A percentile compares a stretch with the other conserved stretches of the same genome.
Evolutionary conservation across 306 rosid genomes (phyloP).

Genomic region (Spatholobus suberectus): DNA sequence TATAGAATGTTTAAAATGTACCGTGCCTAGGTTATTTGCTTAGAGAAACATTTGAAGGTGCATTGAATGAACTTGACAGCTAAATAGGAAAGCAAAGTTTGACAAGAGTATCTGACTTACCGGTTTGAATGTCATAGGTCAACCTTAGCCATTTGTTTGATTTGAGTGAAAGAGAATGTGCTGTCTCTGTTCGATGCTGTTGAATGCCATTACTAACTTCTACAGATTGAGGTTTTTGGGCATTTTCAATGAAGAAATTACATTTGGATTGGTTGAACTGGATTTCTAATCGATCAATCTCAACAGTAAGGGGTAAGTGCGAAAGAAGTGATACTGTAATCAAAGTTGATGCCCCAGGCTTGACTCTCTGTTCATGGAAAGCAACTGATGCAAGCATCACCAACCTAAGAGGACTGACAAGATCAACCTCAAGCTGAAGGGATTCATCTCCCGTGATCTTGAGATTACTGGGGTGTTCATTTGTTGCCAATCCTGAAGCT

Average conservation of each 20-base stretch:
- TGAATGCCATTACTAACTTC: conserved; percentile 50
- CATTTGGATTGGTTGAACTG: conserved; percentile 89
- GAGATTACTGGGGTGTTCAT: conserved; percentile 51
- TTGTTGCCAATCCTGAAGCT: conserved; percentile 51
- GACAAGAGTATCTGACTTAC: conserved; percentile 49
- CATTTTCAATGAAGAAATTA: conserved; percentile 73
- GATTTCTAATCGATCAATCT: conserved; percentile 81
- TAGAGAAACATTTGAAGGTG: conserved; percentile 24
- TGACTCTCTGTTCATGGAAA: conserved; percentile 85
- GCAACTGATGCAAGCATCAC: conserved; percentile 95
- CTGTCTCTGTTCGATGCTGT: conserved; percentile 58
- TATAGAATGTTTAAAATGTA: conserved; percentile 26
- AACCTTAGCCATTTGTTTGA: conserved; percentile 89
- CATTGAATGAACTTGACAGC: conserved; percentile 22
- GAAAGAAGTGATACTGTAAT: conserved; percentile 84
- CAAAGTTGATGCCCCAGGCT: conserved; percentile 70
- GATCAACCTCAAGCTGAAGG: conserved; percentile 90
- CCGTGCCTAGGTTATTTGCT: conserved; percentile 18
- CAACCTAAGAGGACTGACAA: conserved; percentile 87
- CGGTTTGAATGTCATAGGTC: conserved; percentile 80
- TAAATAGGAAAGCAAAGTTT: conserved; percentile 9
- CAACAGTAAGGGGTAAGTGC: conserved; percentile 73
- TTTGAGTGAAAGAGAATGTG: conserved; percentile 68
- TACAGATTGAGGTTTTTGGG: conserved; percentile 57
- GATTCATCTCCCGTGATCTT: conserved; percentile 59